Evolutionary conservation across 2,329 filamentous ascomycete genomes (phyloP).

Genomic region (Colletotrichum sp.): DNA sequence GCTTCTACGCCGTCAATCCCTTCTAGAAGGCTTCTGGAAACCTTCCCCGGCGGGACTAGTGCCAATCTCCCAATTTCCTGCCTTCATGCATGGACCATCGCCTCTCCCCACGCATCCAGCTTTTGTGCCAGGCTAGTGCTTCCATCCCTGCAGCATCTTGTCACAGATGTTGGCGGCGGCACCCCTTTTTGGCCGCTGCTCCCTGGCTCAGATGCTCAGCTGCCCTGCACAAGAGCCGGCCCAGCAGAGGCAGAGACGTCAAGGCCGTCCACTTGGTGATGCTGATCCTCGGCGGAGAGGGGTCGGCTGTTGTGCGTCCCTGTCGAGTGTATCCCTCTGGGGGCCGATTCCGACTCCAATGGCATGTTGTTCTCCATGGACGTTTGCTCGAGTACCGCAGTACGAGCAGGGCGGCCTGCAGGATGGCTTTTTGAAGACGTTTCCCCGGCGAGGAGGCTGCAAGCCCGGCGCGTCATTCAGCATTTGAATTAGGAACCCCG

Average conservation of each 20-base stretch:
- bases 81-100: conserved; percentile 29
- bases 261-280: neutral
- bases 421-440: neutral
- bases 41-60: conserved; percentile 35
- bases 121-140: neutral
- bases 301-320: neutral
- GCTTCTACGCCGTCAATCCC: conserved; percentile 3
- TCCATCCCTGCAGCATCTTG: conserved; percentile 4
- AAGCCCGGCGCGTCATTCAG: neutral
- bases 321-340: neutral
- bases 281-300: neutral
- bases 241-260: neutral
- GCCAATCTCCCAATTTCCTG: conserved; percentile 27
- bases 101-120: conserved; percentile 30
- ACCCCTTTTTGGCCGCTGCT: conserved; percentile 4
- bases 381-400: neutral
- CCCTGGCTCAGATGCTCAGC: neutral
- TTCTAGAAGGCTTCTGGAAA: conserved; percentile 39
- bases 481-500: neutral
- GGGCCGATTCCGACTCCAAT: neutral
- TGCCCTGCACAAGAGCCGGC: neutral
- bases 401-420: neutral
- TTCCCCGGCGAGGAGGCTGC: neutral
- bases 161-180: conserved; percentile 17
- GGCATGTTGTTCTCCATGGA: neutral